Evolutionary conservation across 73 alveolate species (phyloP), one percentile per base, ranked within the genome.

Genomic region (Vitrella brassicaformis): DNA sequence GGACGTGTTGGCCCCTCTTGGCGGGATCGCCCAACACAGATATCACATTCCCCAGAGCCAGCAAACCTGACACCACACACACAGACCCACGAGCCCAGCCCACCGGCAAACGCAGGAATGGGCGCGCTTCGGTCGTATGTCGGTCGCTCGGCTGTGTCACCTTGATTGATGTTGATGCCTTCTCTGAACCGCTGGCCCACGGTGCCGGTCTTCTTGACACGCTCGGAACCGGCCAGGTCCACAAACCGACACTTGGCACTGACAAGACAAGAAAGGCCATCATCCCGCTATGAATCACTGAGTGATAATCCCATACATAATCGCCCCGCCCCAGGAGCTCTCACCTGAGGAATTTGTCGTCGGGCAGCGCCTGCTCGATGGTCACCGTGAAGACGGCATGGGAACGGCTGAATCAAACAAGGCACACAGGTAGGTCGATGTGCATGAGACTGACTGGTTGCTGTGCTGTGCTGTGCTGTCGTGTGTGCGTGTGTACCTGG

Each of bases 391-490:
- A 81, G 30, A 87, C 86, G 10, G 95, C 90, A 86, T 89, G 95
- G 32, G 87, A 70, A 66, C 92, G 73, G 72, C 84, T 68, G 65
- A 87, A 85, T 25, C 79, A 80, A 0, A 83, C 87, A 82, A n/a
- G 87, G 80, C 29, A 91, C 84, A 81, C 70, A 91, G 7, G 89
- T n/a, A n/a, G n/a, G n/a, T n/a, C n/a, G n/a, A n/a, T n/a, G n/a
- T n/a, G n/a, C n/a, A n/a, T n/a, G n/a, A n/a, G 88, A 10, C 97
- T 94, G 78, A 70, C 71, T 32, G 87, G 81, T 18, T 92, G 90
- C n/a, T n/a, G n/a, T n/a, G n/a, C n/a, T n/a, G n/a, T n/a, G n/a
- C n/a, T n/a, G n/a, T n/a, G n/a, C n/a, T n/a, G n/a, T n/a, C n/a
- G n/a, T n/a, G n/a, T n/a, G n/a, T n/a, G n/a, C n/a, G n/a, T n/a